Percentiles rank a stretch among this genome's conserved stretches.
These are phyloP conservation scores for Pyrenula massariospora DNA, from an alignment of 495 filamentous ascomycete genomes.

Conservation along the genomic window DNA sequence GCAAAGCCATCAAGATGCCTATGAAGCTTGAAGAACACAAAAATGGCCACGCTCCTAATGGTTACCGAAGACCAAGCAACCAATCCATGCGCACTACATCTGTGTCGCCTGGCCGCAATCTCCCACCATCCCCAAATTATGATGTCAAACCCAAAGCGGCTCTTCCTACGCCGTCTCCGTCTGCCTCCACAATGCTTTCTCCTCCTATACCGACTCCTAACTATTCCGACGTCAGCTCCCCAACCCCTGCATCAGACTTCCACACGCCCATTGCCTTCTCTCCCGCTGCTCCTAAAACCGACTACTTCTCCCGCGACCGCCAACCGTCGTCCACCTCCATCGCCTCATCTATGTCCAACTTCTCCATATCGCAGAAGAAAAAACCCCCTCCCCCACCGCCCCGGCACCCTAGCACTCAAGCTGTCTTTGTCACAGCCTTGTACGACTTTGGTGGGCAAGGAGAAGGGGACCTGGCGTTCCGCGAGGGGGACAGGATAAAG, in stretches of 20 bases:
- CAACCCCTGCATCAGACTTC: conserved; percentile 10
- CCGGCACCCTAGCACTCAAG: conserved; percentile 31
- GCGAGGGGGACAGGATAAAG: conserved; percentile 73
- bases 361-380: conserved; percentile 43
- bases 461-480: conserved; percentile 66
- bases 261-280: conserved; percentile 5
- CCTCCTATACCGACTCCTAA: conserved; percentile 2
- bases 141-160: conserved; percentile 14
- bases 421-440: conserved; percentile 63
- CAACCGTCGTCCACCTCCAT: conserved; percentile 24
- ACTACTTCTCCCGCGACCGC: conserved; percentile 38
- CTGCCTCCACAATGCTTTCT: conserved; percentile 4
- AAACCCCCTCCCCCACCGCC: conserved; percentile 61
- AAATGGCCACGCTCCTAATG: conserved; percentile 17
- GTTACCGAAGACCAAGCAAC: conserved; percentile 12
- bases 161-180: conserved; percentile 5
- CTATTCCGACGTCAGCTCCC: conserved; percentile 5
- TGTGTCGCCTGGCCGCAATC: conserved; percentile 3
- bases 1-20: conserved; percentile 60
- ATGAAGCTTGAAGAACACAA: conserved; percentile 35
- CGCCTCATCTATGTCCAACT: conserved; percentile 18
- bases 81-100: background rate
- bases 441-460: conserved; percentile 70
- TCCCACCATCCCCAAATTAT: conserved; percentile 4
- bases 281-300: conserved; percentile 23